Evolutionary conservation across 108 stramenopile species (phyloP).

Genomic region (Cyclostephanos tholiformis): DNA sequence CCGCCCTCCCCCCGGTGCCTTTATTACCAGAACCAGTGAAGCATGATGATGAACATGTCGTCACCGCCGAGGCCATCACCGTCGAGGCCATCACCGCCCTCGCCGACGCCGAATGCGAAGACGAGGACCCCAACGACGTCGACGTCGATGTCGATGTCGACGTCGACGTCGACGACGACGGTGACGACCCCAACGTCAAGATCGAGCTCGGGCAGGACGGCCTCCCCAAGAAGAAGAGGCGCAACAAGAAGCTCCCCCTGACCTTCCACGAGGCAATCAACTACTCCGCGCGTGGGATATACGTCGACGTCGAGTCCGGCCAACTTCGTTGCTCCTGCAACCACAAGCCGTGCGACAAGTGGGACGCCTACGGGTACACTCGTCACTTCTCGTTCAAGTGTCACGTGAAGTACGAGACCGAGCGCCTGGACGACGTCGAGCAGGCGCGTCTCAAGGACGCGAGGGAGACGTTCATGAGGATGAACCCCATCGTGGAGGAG

Average conservation of each 20-base stretch:
- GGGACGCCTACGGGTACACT: conserved; percentile 31
- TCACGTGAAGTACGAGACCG: conserved; percentile 29
- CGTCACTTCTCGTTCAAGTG: conserved; percentile 36
- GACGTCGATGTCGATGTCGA: not conserved
- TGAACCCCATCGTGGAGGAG: conserved; percentile 17
- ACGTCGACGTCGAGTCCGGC: conserved; percentile 14
- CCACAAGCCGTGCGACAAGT: conserved; percentile 31
- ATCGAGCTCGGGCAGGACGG: conserved; percentile 2
- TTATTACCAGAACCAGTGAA: conserved; percentile 1
- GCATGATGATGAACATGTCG: not conserved
- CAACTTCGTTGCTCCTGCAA: conserved; percentile 35
- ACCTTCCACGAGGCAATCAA: conserved; percentile 23
- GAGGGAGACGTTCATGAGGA: conserved; percentile 20
- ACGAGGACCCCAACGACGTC: not conserved
- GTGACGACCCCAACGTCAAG: not conserved
- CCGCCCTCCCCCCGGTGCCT: conserved; percentile 5
- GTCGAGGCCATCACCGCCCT: conserved; percentile 9
- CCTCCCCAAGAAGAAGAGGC: conserved; percentile 13
- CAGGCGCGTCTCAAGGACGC: conserved; percentile 14
- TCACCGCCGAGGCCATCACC: not conserved
- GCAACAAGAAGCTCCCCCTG: conserved; percentile 32
- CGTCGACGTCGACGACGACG: not conserved
- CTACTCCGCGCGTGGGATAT: conserved; percentile 5
- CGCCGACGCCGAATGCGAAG: conserved; percentile 1
- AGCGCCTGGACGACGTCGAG: conserved; percentile 20